Evolutionary conservation across 2,329 filamentous ascomycete genomes (phyloP).

Genomic region (Aspergillus sp.): DNA sequence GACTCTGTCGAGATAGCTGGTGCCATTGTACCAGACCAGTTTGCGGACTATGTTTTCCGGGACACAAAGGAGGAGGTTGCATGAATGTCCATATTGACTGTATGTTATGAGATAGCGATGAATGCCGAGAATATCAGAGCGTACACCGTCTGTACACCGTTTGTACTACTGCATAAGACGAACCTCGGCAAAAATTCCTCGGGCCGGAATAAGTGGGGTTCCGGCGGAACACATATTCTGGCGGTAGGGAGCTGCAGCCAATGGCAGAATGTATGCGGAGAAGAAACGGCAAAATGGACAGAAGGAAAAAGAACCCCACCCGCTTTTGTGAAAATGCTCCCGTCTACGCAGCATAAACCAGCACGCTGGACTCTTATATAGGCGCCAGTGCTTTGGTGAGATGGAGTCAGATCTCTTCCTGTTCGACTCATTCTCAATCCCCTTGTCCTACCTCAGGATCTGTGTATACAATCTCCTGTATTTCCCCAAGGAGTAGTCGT

Average conservation of each 20-base stretch:
- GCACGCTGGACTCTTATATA: slow-evolving; percentile 28
- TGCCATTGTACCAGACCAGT: background rate
- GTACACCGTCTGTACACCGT: too few relatives aligned
- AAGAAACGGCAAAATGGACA: slow-evolving; percentile 16
- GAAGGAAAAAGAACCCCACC: slow-evolving; percentile 20
- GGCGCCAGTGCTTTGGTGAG: background rate
- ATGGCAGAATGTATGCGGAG: background rate
- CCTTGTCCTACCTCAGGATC: background rate
- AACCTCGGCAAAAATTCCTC: slow-evolving; percentile 16
- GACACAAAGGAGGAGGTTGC: background rate
- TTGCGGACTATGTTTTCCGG: background rate
- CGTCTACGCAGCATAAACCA: slow-evolving; percentile 47
- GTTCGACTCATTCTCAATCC: background rate
- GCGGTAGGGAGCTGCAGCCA: background rate
- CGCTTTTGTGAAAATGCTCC: slow-evolving; percentile 31
- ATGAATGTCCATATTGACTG: background rate
- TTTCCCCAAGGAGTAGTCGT: background rate
- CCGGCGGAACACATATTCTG: slow-evolving; percentile 6
- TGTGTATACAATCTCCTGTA: background rate
- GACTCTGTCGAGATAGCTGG: background rate
- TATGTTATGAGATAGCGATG: background rate
- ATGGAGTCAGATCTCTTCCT: slow-evolving; percentile 1
- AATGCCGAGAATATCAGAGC: too few relatives aligned
- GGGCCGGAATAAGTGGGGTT: slow-evolving; percentile 11
- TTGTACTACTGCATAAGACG: background rate